A percentile compares a stretch with the other conserved stretches of the same genome.
Evolutionary conservation across 805 yeast species (phyloP).

Genomic region (Candida pseudoglaebosa): DNA sequence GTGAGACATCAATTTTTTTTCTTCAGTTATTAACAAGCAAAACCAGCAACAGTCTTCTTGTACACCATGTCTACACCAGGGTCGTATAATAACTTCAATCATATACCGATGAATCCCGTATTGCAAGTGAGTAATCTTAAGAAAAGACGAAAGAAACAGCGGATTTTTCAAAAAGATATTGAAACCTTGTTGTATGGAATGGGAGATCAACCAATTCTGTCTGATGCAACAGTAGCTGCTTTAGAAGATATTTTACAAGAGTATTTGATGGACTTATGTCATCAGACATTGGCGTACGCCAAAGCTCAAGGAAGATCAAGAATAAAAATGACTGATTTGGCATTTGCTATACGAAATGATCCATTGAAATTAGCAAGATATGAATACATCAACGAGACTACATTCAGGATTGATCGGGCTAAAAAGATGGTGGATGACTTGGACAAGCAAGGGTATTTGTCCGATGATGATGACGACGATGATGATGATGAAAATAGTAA

Average conservation of each 20-base stretch:
- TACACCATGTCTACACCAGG: not conserved
- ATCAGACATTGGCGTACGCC: conserved; percentile 30
- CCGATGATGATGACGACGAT: conserved; percentile 11
- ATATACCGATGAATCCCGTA: conserved; percentile 2
- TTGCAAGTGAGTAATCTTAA: conserved; percentile 9
- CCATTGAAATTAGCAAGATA: conserved; percentile 39
- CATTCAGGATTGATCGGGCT: conserved; percentile 33
- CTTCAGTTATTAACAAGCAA: no score
- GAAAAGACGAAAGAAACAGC: conserved; percentile 27
- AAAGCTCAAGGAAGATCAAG: conserved; percentile 35
- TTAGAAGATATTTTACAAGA: conserved; percentile 38
- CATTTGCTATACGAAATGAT: conserved; percentile 37
- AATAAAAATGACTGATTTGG: conserved; percentile 40
- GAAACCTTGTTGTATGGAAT: conserved; percentile 38
- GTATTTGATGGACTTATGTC: conserved; percentile 32
- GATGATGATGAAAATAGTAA: conserved; percentile 12
- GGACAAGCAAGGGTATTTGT: conserved; percentile 5
- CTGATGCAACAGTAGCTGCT: conserved; percentile 34
- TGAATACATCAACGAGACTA: conserved; percentile 37
- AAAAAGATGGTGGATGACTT: conserved; percentile 39
- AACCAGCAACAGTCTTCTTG: not conserved
- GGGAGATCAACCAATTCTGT: conserved; percentile 40
- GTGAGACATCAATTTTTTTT: no score
- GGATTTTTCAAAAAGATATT: conserved; percentile 38
- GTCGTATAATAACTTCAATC: conserved; percentile 1